These are phyloP conservation scores for Ogataea dorogensis DNA, from an alignment of 805 yeast species.

Conservation along the genomic window DNA sequence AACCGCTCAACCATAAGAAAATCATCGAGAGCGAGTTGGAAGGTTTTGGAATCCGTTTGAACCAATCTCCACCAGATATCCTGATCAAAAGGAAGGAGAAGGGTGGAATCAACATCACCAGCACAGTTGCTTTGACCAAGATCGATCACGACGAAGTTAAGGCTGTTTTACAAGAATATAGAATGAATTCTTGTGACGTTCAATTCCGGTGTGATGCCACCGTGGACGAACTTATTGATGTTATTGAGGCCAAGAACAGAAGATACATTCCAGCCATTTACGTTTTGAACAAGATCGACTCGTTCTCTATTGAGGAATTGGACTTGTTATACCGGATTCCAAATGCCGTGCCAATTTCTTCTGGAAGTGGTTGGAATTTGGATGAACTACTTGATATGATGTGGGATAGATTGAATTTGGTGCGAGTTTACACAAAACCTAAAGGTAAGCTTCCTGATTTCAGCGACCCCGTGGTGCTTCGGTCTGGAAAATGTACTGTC, in stretches of 20 bases:
- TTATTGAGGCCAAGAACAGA: conserved; percentile 85
- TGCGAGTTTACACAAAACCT: conserved; percentile 96
- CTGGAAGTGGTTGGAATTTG: conserved; percentile 95
- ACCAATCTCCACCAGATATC: conserved; percentile 90
- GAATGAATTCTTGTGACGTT: conserved; percentile 93
- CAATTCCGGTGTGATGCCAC: conserved; percentile 97
- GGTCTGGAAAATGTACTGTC: conserved; percentile 77
- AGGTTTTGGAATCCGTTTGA: conserved; percentile 95
- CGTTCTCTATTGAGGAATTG: conserved; percentile 90
- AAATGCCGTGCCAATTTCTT: conserved; percentile 94
- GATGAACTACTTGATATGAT: conserved; percentile 91
- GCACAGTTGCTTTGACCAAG: conserved; percentile 88
- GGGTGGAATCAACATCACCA: conserved; percentile 94
- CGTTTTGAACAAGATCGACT: conserved; percentile 93
- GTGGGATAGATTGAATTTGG: conserved; percentile 92
- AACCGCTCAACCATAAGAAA: conserved; percentile 91
- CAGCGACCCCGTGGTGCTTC: conserved; percentile 88
- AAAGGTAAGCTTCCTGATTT: conserved; percentile 94
- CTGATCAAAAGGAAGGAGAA: conserved; percentile 87
- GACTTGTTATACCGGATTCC: conserved; percentile 90
- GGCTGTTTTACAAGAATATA: conserved; percentile 95
- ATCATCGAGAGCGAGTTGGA: conserved; percentile 93
- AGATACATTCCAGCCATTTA: conserved; percentile 94
- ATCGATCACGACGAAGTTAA: conserved; percentile 89
- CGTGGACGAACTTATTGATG: conserved; percentile 93